Evolutionary conservation across 768 basidiomycete genomes (phyloP), one percentile per base, ranked within the genome.

Genomic region (Hortiboletus flavorubellus): DNA sequence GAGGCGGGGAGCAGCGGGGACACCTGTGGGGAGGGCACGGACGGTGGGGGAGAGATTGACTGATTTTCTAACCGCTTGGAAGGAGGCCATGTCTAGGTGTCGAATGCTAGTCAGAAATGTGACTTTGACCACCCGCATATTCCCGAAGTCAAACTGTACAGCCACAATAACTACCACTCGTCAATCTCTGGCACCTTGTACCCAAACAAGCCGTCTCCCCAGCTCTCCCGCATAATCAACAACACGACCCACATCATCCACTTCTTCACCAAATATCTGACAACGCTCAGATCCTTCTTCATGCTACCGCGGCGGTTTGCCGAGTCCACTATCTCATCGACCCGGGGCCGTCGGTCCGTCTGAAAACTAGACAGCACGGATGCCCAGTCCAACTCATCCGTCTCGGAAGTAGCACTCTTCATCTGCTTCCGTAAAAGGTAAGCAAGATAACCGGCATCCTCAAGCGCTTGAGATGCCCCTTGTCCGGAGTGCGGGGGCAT

Each of bases 11-110:
- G 85, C 90, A 62, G 71, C 70, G 31, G 95, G 95, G 14, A 93
- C 79, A 56, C 95, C 95, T 34, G 81, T 85, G 42, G 93, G 80
- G 54, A 91, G 82, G 7, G 84, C 77, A 67, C 89, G 83, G 60
- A 91, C 84, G 34, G 92, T 91, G 54, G 93, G 91, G 34, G 88
- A 73, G 59, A 96, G 76, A 72, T 84, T 91, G 65, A 92, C 76
- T 59, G 88, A 87, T 76, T 86, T 92, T 86, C 86, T 90, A 65
- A 83, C 78, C 76, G 80, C 84, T 69, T 85, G 80, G 71, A 87
- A 76, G 63, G 85, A 75, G 69, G 86, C 83, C 85, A 89, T 89
- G 33, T 8, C n/a, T 51, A 41, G 41, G 11, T 33, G 37, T 39
- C 31, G 29, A 9, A 35, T 51, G 21, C 49, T 9, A 21, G 9